phyloP scores from a whole-genome alignment of 805 yeast species.

The Suhomyces prunicola region DNA sequence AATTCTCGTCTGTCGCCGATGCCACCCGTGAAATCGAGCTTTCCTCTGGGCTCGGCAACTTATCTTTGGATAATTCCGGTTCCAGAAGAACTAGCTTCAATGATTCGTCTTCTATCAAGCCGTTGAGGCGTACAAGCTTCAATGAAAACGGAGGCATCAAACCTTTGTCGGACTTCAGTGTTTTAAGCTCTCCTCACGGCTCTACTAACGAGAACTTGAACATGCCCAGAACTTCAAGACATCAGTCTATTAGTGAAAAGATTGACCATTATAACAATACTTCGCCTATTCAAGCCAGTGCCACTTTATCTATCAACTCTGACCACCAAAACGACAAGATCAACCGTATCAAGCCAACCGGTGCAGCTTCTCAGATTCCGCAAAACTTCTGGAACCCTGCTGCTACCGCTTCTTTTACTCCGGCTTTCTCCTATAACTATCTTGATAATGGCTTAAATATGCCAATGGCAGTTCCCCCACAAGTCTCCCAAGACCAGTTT shows the following conservation, averaged over 20 bases:
- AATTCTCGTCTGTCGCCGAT: slow-evolving; percentile 63
- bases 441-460: slow-evolving; percentile 21
- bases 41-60: slow-evolving; percentile 37
- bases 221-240: slow-evolving; percentile 38
- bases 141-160: slow-evolving; percentile 16
- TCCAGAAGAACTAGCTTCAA: slow-evolving; percentile 53
- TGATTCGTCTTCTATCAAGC: background rate
- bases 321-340: slow-evolving; percentile 19
- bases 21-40: slow-evolving; percentile 65
- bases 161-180: slow-evolving; percentile 17
- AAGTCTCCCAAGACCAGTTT: slow-evolving; percentile 14
- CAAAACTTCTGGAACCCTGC: slow-evolving; percentile 66
- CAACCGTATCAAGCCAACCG: slow-evolving; percentile 5
- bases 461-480: slow-evolving; percentile 21
- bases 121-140: background rate
- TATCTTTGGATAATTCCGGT: slow-evolving; percentile 28
- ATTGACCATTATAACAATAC: slow-evolving; percentile 53
- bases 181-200: slow-evolving; percentile 32
- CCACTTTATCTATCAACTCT: slow-evolving; percentile 30
- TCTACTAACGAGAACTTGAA: slow-evolving; percentile 44
- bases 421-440: slow-evolving; percentile 29
- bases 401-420: slow-evolving; percentile 57
- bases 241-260: slow-evolving; percentile 59
- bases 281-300: slow-evolving; percentile 45
- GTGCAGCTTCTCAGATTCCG: slow-evolving; percentile 5